Percentiles rank a stretch among this genome's conserved stretches.
Conservation (phyloP, 176 grass and related monocot genomes). For the Phragmites australis region DNA sequence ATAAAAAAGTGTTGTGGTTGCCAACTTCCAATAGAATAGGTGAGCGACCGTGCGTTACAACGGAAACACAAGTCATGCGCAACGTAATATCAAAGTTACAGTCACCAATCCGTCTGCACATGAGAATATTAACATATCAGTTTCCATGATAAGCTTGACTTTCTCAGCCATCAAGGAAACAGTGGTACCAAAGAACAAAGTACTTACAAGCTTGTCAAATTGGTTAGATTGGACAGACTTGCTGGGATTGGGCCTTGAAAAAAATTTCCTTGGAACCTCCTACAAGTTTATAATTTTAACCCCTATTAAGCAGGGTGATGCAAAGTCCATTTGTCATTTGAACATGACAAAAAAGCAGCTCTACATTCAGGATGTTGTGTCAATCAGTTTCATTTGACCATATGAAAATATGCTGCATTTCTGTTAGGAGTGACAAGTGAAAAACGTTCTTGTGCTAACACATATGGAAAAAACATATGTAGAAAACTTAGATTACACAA, state of each 20-base stretch:
- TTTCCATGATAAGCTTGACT: neutral
- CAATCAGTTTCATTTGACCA: neutral
- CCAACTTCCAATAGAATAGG: too few relatives aligned
- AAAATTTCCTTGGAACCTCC: conserved; percentile 47
- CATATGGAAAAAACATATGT: neutral
- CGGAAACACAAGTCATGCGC: too few relatives aligned
- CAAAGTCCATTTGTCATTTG: neutral
- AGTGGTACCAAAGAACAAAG: neutral
- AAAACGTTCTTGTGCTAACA: neutral
- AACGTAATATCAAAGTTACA: too few relatives aligned
- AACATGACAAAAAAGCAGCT: neutral
- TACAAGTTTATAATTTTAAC: conserved; percentile 1
- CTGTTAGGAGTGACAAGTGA: neutral
- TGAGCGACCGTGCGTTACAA: too few relatives aligned
- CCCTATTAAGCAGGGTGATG: neutral
- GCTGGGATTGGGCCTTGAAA: conserved; percentile 47
- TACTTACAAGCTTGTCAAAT: conserved; percentile 39
- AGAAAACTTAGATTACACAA: neutral
- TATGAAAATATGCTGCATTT: neutral
- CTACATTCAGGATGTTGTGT: neutral
- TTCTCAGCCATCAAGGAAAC: neutral
- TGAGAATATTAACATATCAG: neutral
- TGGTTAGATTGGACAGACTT: conserved; percentile 30
- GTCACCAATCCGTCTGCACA: conserved; percentile 23
- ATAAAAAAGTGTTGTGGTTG: too few relatives aligned